Evolutionary conservation across 441 rosid species (phyloP).

Genomic region (Populus hybrid): DNA sequence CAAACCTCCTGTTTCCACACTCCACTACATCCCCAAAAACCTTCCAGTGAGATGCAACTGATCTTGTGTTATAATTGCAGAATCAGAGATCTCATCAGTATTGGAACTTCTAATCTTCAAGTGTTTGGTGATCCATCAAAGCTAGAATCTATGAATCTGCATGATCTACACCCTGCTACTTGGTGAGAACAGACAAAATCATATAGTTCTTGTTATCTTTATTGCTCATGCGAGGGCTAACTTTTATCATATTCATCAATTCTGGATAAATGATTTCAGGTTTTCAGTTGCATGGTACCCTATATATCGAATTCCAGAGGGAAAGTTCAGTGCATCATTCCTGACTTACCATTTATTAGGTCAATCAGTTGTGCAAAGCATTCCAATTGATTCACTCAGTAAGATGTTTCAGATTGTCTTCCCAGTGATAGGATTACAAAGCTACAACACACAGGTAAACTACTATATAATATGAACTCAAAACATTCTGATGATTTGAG

Average conservation of each 20-base stretch:
- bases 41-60: background rate
- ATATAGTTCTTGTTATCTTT: background rate
- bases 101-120: constrained; percentile 14
- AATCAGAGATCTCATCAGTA: constrained; percentile 23
- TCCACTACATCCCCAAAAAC: background rate
- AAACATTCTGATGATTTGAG: background rate
- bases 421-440: constrained; percentile 26
- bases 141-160: constrained; percentile 20
- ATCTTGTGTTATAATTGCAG: constrained; percentile 16
- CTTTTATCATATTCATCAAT: background rate
- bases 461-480: background rate
- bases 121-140: constrained; percentile 28
- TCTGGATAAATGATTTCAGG: constrained; percentile 17
- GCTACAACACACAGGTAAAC: constrained; percentile 23
- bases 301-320: constrained; percentile 32
- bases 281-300: constrained; percentile 44
- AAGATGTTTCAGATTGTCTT: constrained; percentile 8
- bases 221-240: background rate
- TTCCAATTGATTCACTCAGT: constrained; percentile 9
- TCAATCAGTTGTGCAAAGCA: constrained; percentile 8
- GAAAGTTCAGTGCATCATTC: constrained; percentile 33
- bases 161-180: constrained; percentile 29
- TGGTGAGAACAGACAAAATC: constrained; percentile 18
- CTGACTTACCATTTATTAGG: constrained; percentile 35
- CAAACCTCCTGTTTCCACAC: background rate